Evolutionary conservation across 352 stramenopile species (phyloP).

Genomic region (Phytophthora cactorum): DNA sequence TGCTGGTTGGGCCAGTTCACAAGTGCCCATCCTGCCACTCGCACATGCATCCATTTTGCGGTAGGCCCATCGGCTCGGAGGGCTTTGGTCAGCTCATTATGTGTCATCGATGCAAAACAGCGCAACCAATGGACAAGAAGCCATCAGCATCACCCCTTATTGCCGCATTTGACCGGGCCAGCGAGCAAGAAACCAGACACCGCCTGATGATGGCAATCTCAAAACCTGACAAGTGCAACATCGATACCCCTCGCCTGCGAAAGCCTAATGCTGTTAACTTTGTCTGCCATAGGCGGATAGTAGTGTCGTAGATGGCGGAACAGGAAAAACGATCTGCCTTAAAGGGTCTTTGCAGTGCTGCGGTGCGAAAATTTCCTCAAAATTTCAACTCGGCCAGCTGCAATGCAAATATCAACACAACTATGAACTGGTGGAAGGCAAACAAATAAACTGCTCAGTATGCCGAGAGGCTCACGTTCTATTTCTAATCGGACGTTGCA

Average conservation of each 20-base stretch:
- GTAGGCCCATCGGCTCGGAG: background rate
- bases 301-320: background rate
- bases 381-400: constrained; percentile 6
- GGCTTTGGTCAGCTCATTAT: background rate
- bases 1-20: background rate
- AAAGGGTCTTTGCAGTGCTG: background rate
- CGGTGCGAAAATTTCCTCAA: background rate
- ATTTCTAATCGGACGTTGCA: background rate
- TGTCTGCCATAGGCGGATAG: background rate
- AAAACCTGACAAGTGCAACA: background rate
- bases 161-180: constrained; percentile 1
- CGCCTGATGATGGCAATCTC: background rate
- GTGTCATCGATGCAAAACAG: background rate
- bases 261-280: constrained; percentile 3
- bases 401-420: constrained; percentile 14
- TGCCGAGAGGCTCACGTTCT: background rate
- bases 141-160: constrained; percentile 1
- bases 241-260: background rate
- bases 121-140: background rate
- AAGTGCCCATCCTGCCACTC: background rate
- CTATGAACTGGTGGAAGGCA: constrained; percentile 6
- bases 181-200: background rate
- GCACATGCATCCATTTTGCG: constrained; percentile 2
- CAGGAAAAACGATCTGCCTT: constrained; percentile 1
- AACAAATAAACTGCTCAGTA: background rate